Conservation (phyloP, 805 yeast genomes). For the Zygotorulaspora chibaensis region DNA sequence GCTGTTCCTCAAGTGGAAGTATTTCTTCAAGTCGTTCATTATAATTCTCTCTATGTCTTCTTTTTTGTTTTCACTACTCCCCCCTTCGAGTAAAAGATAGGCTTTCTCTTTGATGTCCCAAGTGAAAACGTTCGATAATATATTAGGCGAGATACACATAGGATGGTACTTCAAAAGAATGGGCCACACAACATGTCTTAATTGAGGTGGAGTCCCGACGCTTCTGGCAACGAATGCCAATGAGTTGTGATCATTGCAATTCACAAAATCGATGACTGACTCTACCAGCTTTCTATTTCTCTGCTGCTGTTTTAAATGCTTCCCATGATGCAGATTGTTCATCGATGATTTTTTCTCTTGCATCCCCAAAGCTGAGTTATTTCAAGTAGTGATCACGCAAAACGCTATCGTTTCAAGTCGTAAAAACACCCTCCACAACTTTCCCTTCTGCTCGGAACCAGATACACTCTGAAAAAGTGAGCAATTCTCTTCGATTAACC, state of each 20-base stretch:
- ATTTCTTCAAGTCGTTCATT: slow-evolving; percentile 55
- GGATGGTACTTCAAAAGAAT: slow-evolving; percentile 77
- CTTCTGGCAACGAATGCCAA: slow-evolving; percentile 78
- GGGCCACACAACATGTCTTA: slow-evolving; percentile 83
- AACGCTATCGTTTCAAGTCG: too few relatives aligned
- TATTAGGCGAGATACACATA: slow-evolving; percentile 69
- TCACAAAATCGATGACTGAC: slow-evolving; percentile 52
- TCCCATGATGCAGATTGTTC: slow-evolving; percentile 24
- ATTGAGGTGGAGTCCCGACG: slow-evolving; percentile 77
- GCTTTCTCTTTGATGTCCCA: slow-evolving; percentile 21
- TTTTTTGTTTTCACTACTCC: slow-evolving; percentile 10
- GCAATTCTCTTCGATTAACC: too few relatives aligned
- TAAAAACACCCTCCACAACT: too few relatives aligned
- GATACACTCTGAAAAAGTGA: too few relatives aligned
- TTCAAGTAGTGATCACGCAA: background rate
- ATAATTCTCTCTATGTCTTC: slow-evolving; percentile 38
- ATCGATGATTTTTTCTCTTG: slow-evolving; percentile 17
- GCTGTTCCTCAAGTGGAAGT: slow-evolving; percentile 39
- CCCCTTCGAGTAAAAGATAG: slow-evolving; percentile 14
- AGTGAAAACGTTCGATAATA: slow-evolving; percentile 49
- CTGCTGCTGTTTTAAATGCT: slow-evolving; percentile 28
- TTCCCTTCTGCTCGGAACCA: too few relatives aligned
- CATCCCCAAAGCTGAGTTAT: slow-evolving; percentile 1
- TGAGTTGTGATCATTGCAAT: slow-evolving; percentile 62
- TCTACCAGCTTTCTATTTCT: slow-evolving; percentile 35